phyloP scores from a whole-genome alignment of 768 basidiomycete genomes.

The Cubamyces sp. region DNA sequence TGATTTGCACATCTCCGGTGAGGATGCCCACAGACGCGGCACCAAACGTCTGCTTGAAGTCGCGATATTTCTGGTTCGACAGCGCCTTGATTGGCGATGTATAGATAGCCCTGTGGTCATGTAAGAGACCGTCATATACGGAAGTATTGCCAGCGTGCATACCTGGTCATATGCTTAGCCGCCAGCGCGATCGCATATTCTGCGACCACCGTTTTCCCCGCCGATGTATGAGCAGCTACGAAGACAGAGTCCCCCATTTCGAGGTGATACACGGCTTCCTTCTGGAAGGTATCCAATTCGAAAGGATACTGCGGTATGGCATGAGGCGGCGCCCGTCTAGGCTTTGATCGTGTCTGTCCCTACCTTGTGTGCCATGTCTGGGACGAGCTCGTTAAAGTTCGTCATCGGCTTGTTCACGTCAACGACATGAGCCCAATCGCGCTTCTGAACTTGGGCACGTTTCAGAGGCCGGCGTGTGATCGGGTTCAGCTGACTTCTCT shows the following conservation, averaged over 20 bases:
- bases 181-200: constrained; percentile 98
- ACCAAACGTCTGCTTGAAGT: constrained; percentile 97
- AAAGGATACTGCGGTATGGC: constrained; percentile 81
- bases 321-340: background rate
- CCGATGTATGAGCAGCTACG: constrained; percentile 99
- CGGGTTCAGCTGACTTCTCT: constrained; percentile 66
- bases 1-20: constrained; percentile 99
- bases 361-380: constrained; percentile 95
- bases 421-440: constrained; percentile 98
- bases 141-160: constrained; percentile 20
- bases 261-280: constrained; percentile 96
- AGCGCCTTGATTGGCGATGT: constrained; percentile 99
- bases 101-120: constrained; percentile 80
- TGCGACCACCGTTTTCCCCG: constrained; percentile 98
- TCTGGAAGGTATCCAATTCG: constrained; percentile 97
- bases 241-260: constrained; percentile 98
- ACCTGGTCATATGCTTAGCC: constrained; percentile 99
- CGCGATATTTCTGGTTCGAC: constrained; percentile 98
- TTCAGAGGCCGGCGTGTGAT: constrained; percentile 47
- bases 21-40: constrained; percentile 91
- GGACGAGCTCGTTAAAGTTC: constrained; percentile 92
- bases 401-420: constrained; percentile 88
- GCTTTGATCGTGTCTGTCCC: constrained; percentile 4
- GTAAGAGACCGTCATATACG: background rate
- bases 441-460: constrained; percentile 64